Conservation (phyloP, 1,284 basidiomycete genomes). For the Schizopora paradoxa region DNA sequence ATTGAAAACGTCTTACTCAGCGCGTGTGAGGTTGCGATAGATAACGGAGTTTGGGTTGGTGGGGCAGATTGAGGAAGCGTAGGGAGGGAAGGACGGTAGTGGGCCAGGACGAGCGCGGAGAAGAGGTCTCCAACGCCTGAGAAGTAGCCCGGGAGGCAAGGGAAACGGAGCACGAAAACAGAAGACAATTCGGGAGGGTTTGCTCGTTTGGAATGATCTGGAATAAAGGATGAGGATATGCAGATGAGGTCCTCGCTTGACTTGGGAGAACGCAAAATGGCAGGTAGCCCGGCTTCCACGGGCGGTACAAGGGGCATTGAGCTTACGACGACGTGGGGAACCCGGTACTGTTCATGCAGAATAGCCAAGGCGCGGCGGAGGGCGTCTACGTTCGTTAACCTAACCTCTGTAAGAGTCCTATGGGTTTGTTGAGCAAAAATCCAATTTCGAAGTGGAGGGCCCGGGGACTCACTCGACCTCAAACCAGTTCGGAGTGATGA, state of each 20-base stretch:
- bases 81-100: conserved; percentile 46
- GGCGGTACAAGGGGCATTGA: conserved; percentile 70
- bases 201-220: conserved; percentile 19
- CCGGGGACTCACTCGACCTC: conserved; percentile 79
- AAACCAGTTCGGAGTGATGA: conserved; percentile 98
- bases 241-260: conserved; percentile 59
- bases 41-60: conserved; percentile 38
- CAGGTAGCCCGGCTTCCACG: conserved; percentile 47
- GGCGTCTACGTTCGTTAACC: conserved; percentile 60
- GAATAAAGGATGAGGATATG: conserved; percentile 54
- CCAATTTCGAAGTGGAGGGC: conserved; percentile 1
- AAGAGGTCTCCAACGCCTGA: conserved; percentile 97
- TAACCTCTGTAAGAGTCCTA: conserved; percentile 70
- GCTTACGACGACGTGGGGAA: conserved; percentile 88
- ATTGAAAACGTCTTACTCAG: conserved; percentile 86
- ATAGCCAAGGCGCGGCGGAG: conserved; percentile 65
- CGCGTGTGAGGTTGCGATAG: conserved; percentile 62
- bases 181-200: conserved; percentile 27
- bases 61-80: conserved; percentile 32
- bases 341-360: conserved; percentile 70
- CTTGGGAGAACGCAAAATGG: conserved; percentile 33
- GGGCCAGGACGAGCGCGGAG: conserved; percentile 85
- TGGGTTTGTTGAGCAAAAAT: neutral
- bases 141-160: conserved; percentile 87
- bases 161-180: conserved; percentile 70